These are phyloP conservation scores for Glycine tomentella DNA, from an alignment of 306 rosid species.

Conservation along the genomic window DNA sequence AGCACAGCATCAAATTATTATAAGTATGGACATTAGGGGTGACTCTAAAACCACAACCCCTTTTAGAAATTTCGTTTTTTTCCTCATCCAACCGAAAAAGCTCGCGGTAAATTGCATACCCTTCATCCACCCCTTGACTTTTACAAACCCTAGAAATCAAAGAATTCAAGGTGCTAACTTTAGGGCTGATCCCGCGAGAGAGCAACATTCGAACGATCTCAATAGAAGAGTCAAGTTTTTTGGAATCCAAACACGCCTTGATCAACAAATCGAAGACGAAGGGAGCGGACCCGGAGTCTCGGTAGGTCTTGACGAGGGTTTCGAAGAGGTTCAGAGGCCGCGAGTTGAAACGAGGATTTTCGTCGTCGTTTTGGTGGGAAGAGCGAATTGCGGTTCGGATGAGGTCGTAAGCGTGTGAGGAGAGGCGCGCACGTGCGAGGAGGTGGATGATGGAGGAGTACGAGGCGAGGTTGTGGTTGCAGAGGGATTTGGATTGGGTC, in stretches of 20 bases:
- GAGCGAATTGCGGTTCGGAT: constrained; percentile 59
- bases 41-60: constrained; percentile 50
- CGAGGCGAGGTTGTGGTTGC: constrained; percentile 68
- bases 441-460: constrained; percentile 73
- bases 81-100: constrained; percentile 58
- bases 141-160: constrained; percentile 63
- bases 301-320: constrained; percentile 65
- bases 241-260: constrained; percentile 68
- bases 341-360: constrained; percentile 18
- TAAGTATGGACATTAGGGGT: constrained; percentile 71
- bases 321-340: constrained; percentile 65
- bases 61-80: constrained; percentile 36
- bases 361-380: constrained; percentile 13
- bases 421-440: constrained; percentile 76
- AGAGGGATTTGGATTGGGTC: constrained; percentile 64
- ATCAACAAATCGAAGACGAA: constrained; percentile 80
- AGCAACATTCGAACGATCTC: constrained; percentile 67
- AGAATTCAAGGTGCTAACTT: constrained; percentile 66
- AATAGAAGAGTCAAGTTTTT: constrained; percentile 57
- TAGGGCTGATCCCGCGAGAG: constrained; percentile 70
- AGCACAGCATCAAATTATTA: constrained; percentile 71
- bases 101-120: constrained; percentile 65
- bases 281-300: constrained; percentile 73
- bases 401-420: constrained; percentile 59
- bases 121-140: constrained; percentile 58